phyloP scores from a whole-genome alignment of 2,329 filamentous ascomycete genomes.

The Penicillium corylophilum region DNA sequence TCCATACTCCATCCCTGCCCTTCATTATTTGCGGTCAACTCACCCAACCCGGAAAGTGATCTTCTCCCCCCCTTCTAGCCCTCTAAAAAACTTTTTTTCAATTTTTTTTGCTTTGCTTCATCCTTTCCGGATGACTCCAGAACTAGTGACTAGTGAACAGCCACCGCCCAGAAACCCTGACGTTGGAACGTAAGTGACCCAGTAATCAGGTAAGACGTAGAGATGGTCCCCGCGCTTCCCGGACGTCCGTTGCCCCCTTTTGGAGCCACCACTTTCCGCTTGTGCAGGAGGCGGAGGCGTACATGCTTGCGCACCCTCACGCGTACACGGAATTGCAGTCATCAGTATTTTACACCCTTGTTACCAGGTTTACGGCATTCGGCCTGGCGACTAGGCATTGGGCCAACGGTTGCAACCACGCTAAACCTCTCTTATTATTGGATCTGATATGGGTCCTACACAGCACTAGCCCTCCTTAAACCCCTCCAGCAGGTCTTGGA shows the following conservation, averaged over 20 bases:
- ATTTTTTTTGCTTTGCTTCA: conserved; percentile 19
- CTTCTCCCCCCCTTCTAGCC: conserved; percentile 8
- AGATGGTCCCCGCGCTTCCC: not conserved
- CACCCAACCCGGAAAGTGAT: conserved; percentile 18
- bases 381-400: conserved; percentile 8
- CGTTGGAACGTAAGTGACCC: not conserved
- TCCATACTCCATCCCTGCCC: conserved; percentile 16
- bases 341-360: conserved; percentile 2
- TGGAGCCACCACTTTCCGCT: conserved; percentile 22
- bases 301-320: conserved; percentile 20
- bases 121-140: conserved; percentile 26
- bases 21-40: conserved; percentile 3
- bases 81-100: not conserved
- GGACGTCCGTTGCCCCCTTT: conserved; percentile 18
- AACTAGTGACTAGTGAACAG: conserved; percentile 27
- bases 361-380: not conserved
- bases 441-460: conserved; percentile 36
- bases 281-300: conserved; percentile 22
- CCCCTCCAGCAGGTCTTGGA: conserved; percentile 19
- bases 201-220: not conserved
- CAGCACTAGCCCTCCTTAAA: conserved; percentile 2
- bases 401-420: conserved; percentile 31
- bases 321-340: conserved; percentile 10
- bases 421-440: conserved; percentile 35
- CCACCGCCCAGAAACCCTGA: conserved; percentile 28